Base-by-base conservation (phyloP, 768 basidiomycete genomes). In the Mycena vulgaris region DNA sequence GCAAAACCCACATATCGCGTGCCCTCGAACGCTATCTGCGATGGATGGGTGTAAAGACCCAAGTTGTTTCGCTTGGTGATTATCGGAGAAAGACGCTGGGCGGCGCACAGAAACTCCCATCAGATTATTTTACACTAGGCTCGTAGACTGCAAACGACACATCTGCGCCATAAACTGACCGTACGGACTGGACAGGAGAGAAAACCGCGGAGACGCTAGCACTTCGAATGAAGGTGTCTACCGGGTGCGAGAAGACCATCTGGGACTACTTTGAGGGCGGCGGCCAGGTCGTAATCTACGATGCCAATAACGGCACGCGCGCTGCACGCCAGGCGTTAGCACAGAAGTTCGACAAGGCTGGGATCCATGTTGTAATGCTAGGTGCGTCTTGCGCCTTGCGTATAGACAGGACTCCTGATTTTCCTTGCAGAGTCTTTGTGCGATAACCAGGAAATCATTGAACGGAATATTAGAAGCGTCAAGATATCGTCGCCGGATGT, bases 401-500 rank as follows among this genome's bases (percentile, higher is more conserved):
- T 33, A 57, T 69, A 13, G 5, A 28, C 13, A 39, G 19, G 28
- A 9, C 23, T 39, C 1, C 39, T 27, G 27, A 62, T 35, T 48
- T 71, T 42, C 19, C 45, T 28, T 57, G 28, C 76, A 99, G 97
- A 99, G 80, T 93, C 94, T 23, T 76, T 95, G 19, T 99, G 98
- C 78, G 95, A 96, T 78, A 92, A 96, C 75, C 89, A 93, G 67
- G 95, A 97, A 69, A 93, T 99, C 63, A 96, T 99, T 70, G 93
- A 97, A 74, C 90, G 88, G 3, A 99, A 99, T 77, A 99, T 98
- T 61, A 89, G 98, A 52, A 95, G 90, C 72, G 97, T 99, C 82
- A 98, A 99, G 87, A 95, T 99, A 56, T 98, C 97, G 10, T 98
- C 97, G 17, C 98, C 97, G 5, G 97, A 99, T 80, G 97, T 96